A percentile compares a stretch with the other conserved stretches of the same genome.
Conservation (phyloP, 2,329 filamentous ascomycete genomes). For the Clathrospora elynae region DNA sequence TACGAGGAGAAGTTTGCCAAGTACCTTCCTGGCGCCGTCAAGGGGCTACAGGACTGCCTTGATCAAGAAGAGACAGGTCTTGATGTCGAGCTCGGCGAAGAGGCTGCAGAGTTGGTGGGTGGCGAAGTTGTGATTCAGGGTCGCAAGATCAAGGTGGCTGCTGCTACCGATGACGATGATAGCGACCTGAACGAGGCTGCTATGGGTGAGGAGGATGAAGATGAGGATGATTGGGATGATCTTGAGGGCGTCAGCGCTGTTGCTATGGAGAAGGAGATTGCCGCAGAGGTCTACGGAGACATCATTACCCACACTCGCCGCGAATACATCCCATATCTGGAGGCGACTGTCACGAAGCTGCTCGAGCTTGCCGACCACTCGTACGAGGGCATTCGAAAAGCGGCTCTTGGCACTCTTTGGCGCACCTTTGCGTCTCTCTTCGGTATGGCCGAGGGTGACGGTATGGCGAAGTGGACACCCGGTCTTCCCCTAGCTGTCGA, state of each 20-base stretch:
- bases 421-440: conserved; percentile 91
- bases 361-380: conserved; percentile 82
- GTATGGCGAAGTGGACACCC: conserved; percentile 81
- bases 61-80: conserved; percentile 86
- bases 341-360: conserved; percentile 83
- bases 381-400: conserved; percentile 93
- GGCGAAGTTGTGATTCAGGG: conserved; percentile 78
- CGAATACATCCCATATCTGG: conserved; percentile 80
- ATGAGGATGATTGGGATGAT: conserved; percentile 84
- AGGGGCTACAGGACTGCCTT: conserved; percentile 81
- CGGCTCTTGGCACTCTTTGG: conserved; percentile 88
- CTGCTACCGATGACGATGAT: conserved; percentile 63
- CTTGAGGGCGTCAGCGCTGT: conserved; percentile 84
- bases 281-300: conserved; percentile 91
- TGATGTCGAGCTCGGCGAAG: conserved; percentile 74
- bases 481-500: conserved; percentile 82
- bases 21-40: conserved; percentile 77
- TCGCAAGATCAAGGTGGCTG: conserved; percentile 81
- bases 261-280: conserved; percentile 95
- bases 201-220: conserved; percentile 73
- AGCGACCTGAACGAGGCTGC: conserved; percentile 59
- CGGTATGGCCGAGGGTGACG: conserved; percentile 79
- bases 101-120: conserved; percentile 74
- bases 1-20: conserved; percentile 83
- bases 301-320: conserved; percentile 85